These are phyloP conservation scores for Phaeosphaeriaceae sp. DNA, from an alignment of 2,329 filamentous ascomycete species.

Conservation along the genomic window DNA sequence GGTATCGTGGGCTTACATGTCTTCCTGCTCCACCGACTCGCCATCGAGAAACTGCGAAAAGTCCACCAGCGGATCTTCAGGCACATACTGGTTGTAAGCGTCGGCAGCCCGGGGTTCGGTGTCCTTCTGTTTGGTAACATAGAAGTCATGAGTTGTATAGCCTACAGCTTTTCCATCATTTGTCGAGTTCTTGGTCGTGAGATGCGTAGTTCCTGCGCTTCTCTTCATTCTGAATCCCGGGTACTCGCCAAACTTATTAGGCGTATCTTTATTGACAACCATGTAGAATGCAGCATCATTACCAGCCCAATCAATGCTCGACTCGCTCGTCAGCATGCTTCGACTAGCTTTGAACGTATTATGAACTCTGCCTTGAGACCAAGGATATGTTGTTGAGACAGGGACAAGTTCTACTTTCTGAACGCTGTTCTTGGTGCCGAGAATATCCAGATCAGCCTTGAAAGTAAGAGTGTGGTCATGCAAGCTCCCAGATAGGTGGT, in stretches of 20 bases:
- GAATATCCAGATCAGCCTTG: conserved; percentile 51
- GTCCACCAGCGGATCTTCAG: conserved; percentile 58
- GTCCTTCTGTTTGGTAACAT: conserved; percentile 60
- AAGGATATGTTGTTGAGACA: conserved; percentile 58
- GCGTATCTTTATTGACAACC: conserved; percentile 59
- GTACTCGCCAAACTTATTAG: conserved; percentile 60
- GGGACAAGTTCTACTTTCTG: conserved; percentile 40
- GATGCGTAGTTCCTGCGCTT: conserved; percentile 37
- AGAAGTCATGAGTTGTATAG: conserved; percentile 61
- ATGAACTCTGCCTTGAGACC: conserved; percentile 57
- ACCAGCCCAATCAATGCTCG: conserved; percentile 54
- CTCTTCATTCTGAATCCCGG: conserved; percentile 60
- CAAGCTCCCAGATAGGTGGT: conserved; percentile 43
- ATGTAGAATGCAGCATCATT: conserved; percentile 58
- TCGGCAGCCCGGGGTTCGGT: conserved; percentile 58
- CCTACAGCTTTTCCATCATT: conserved; percentile 55
- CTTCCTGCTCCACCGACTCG: conserved; percentile 52
- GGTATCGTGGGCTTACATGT: conserved; percentile 39
- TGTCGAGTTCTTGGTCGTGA: conserved; percentile 59
- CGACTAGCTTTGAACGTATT: conserved; percentile 61
- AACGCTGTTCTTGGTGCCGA: conserved; percentile 46
- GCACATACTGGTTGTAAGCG: conserved; percentile 55
- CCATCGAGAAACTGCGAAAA: conserved; percentile 60
- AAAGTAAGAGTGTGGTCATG: conserved; percentile 53
- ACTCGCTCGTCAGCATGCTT: conserved; percentile 47